These are phyloP conservation scores for Phylloporus sp. DNA, from an alignment of 768 basidiomycete genomes.

Conservation along the genomic window DNA sequence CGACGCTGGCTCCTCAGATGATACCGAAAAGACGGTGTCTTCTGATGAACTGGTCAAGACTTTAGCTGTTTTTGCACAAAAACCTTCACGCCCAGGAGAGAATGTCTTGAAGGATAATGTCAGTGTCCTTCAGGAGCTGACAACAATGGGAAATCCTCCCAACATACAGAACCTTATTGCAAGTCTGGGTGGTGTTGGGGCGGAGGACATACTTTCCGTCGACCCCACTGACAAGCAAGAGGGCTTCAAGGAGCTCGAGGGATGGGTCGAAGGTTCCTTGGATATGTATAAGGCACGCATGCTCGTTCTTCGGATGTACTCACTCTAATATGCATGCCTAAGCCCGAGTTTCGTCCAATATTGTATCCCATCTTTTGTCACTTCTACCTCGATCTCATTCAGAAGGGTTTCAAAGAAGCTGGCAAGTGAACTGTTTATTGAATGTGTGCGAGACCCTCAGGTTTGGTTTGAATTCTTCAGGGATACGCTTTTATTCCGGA, in stretches of 20 bases:
- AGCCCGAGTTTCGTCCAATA: slow-evolving; percentile 94
- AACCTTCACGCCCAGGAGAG: slow-evolving; percentile 61
- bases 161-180: slow-evolving; percentile 75
- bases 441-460: slow-evolving; percentile 1
- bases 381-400: slow-evolving; percentile 92
- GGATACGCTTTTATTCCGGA: slow-evolving; percentile 66
- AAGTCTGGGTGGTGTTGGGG: slow-evolving; percentile 73
- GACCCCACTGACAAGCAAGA: slow-evolving; percentile 86
- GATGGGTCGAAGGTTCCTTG: slow-evolving; percentile 86
- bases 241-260: slow-evolving; percentile 80
- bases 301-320: not conserved
- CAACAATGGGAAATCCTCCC: slow-evolving; percentile 62
- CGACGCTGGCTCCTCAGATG: slow-evolving; percentile 31
- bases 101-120: slow-evolving; percentile 66
- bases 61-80: slow-evolving; percentile 67
- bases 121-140: slow-evolving; percentile 64
- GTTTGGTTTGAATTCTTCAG: slow-evolving; percentile 38
- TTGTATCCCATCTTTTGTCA: slow-evolving; percentile 96
- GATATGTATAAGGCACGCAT: slow-evolving; percentile 82
- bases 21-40: slow-evolving; percentile 37
- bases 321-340: slow-evolving; percentile 12
- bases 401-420: slow-evolving; percentile 85
- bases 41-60: slow-evolving; percentile 53
- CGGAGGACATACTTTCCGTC: slow-evolving; percentile 75
- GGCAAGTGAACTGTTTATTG: slow-evolving; percentile 46